Evolutionary conservation across 768 basidiomycete species (phyloP), one percentile per base, ranked within the genome.

Genomic region (Lentinula sp.): DNA sequence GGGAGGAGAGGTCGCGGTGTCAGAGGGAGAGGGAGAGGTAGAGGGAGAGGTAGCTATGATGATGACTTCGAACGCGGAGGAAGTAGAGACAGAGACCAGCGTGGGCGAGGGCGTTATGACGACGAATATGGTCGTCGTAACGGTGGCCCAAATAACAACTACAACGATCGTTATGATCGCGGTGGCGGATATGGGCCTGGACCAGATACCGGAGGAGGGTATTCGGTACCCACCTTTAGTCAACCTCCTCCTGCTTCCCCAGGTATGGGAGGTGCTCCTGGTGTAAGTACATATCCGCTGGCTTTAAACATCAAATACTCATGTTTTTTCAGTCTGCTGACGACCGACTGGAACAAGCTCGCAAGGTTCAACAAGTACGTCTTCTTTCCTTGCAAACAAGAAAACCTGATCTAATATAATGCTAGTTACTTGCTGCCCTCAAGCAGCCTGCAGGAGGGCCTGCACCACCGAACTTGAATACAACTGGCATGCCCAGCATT

Each of bases 331-430:
- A 85, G 82, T 75, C 79, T 43, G 71, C 76, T 10, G 91, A 94
- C 61, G 91, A 94, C 54, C 88, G 93, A 11, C 76, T 95, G 18
- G 93, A 95, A 67, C 90, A 94, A 78, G 92, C 93, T 7, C 84
- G 87, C 59, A 89, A 84, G 71, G 91, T 95, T 8, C 93, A 94
- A 69, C 89, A 93, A 66, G 84, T 86, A 61, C 11, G 71, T 65
- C 15, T 18, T 34, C 16, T 53, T 55, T 6, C 1, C 39, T 16
- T 40, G 8, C 13, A 10, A 9, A 32, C 21, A 39, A 34, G 23
- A 51, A 23, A 56, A 50, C 23, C 46, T 54, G 58, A 42, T 54
- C 56, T 39, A 31, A 46, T 59, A 48, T 57, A 13, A 5, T 39
- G 43, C 4, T 61, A 85, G 80, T 75, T 93, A 16, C 75, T 93